These are phyloP conservation scores for Chalara sp. DNA, from an alignment of 2,329 filamentous ascomycete genomes.

Conservation along the genomic window DNA sequence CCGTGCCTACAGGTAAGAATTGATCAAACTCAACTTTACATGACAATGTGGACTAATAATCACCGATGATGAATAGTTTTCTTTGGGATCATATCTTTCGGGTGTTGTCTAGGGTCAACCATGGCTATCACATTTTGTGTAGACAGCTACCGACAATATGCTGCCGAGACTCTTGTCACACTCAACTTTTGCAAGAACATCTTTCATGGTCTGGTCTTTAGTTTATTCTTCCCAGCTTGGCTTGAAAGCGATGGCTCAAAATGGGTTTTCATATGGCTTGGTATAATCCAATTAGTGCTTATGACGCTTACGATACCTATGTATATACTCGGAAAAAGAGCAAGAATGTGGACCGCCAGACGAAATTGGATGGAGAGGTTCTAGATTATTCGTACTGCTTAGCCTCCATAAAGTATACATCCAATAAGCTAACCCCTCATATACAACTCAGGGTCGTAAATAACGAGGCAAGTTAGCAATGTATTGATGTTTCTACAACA, in stretches of 20 bases:
- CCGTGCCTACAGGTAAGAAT: slow-evolving; percentile 62
- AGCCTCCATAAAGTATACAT: too few relatives aligned
- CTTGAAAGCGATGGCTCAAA: slow-evolving; percentile 68
- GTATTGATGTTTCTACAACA: too few relatives aligned
- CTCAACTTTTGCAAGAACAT: slow-evolving; percentile 94
- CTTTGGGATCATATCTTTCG: slow-evolving; percentile 88
- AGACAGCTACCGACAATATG: slow-evolving; percentile 88
- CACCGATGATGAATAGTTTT: slow-evolving; percentile 46
- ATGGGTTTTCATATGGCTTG: slow-evolving; percentile 74
- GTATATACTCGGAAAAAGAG: slow-evolving; percentile 89
- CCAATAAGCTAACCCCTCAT: too few relatives aligned
- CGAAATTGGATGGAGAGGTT: slow-evolving; percentile 69
- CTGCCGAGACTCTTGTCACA: slow-evolving; percentile 88
- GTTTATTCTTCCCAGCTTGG: slow-evolving; percentile 84
- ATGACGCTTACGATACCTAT: slow-evolving; percentile 76
- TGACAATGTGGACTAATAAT: too few relatives aligned
- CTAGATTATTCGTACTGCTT: too few relatives aligned
- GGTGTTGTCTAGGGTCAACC: slow-evolving; percentile 82
- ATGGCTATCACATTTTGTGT: slow-evolving; percentile 92
- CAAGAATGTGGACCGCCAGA: slow-evolving; percentile 88
- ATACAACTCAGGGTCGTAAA: too few relatives aligned
- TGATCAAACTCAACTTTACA: neutral
- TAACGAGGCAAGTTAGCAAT: too few relatives aligned
- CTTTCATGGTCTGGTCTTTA: slow-evolving; percentile 82
- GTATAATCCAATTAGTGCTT: slow-evolving; percentile 74